These are phyloP conservation scores for Basidioascus undulatus DNA, from an alignment of 768 basidiomycete genomes.

Conservation along the genomic window DNA sequence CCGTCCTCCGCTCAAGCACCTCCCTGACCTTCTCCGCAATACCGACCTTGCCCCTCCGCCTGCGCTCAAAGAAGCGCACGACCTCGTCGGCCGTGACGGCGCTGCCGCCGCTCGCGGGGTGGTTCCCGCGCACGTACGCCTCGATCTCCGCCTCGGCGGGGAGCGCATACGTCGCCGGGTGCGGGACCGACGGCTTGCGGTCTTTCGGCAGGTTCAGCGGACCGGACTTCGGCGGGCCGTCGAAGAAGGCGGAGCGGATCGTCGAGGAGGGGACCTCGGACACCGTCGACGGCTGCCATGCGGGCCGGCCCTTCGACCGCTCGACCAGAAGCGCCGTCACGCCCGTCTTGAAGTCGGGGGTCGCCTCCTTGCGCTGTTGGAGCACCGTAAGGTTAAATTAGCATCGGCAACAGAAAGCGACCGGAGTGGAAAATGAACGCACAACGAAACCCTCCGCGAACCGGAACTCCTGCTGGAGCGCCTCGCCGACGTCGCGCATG, in stretches of 20 bases:
- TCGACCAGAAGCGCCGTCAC: conserved; percentile 40
- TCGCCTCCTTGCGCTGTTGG: conserved; percentile 36
- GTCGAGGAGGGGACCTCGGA: conserved; percentile 32
- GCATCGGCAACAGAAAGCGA: not conserved
- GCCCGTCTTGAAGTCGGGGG: conserved; percentile 60
- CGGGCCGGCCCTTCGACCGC: conserved; percentile 25
- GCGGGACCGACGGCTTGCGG: conserved; percentile 9
- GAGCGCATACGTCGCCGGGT: conserved; percentile 29
- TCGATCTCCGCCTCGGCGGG: conserved; percentile 57
- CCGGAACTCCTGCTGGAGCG: conserved; percentile 59
- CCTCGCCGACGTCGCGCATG: conserved; percentile 35
- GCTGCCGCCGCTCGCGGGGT: conserved; percentile 34
- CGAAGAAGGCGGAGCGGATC: conserved; percentile 44
- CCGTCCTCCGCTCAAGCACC: conserved; percentile 44
- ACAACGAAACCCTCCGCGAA: conserved; percentile 80
- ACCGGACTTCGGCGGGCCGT: conserved; percentile 3
- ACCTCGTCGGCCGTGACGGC: conserved; percentile 40
- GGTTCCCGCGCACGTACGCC: conserved; percentile 37
- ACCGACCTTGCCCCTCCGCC: conserved; percentile 31
- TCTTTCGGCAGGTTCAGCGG: conserved; percentile 9
- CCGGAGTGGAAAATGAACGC: conserved; percentile 19
- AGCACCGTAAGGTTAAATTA: not conserved
- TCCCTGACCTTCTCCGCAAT: conserved; percentile 54
- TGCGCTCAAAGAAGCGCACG: conserved; percentile 28
- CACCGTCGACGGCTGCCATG: conserved; percentile 45